These are phyloP conservation scores for Suillus occidentalis DNA, from an alignment of 768 basidiomycete species.

Conservation along the genomic window DNA sequence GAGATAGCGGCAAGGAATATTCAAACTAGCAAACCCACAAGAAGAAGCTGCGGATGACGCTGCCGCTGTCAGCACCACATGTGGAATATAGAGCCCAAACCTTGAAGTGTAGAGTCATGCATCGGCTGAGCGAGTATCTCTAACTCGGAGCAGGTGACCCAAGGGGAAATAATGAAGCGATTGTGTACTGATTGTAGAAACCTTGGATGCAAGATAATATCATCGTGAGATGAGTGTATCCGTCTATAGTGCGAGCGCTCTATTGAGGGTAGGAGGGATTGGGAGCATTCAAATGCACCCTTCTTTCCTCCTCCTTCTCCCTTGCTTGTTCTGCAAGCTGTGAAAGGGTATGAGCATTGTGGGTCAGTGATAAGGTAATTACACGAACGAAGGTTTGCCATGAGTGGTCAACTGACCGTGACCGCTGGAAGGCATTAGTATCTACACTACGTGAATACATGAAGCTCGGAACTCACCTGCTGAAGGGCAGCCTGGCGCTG, in stretches of 20 bases:
- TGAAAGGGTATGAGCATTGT: background rate
- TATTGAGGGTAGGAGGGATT: background rate
- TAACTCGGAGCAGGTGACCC: background rate
- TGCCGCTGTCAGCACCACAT: background rate
- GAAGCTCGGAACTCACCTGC: background rate
- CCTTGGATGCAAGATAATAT: background rate
- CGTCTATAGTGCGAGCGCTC: constrained; percentile 1
- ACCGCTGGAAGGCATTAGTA: constrained; percentile 11
- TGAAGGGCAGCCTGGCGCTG: constrained; percentile 42
- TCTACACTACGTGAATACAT: background rate
- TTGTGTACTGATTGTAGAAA: background rate
- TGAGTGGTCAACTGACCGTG: constrained; percentile 24
- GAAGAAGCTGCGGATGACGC: background rate
- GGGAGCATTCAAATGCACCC: constrained; percentile 6
- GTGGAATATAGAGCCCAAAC: background rate
- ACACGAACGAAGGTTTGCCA: constrained; percentile 28
- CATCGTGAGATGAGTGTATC: background rate
- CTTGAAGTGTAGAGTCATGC: background rate
- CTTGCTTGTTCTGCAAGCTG: constrained; percentile 31
- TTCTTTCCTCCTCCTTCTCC: constrained; percentile 20
- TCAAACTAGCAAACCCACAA: background rate
- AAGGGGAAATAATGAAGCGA: background rate
- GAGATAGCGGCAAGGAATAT: background rate
- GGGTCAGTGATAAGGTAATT: background rate
- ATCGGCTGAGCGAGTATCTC: background rate